These are phyloP conservation scores for Phytopythium chamaehyphon DNA, from an alignment of 352 stramenopile genomes.

Conservation along the genomic window DNA sequence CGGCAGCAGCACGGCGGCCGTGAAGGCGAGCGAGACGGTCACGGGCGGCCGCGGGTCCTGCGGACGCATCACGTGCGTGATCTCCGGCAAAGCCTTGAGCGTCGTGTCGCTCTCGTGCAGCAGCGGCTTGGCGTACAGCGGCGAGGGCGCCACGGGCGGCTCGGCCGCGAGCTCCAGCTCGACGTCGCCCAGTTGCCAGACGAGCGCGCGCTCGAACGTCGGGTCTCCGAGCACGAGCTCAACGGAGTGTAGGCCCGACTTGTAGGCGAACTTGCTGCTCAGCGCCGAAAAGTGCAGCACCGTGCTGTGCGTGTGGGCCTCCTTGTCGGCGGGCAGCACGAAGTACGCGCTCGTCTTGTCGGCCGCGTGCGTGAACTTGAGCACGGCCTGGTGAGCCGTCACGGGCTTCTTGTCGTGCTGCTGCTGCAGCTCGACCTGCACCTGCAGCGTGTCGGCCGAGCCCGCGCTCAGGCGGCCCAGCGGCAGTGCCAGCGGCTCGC, in stretches of 20 bases:
- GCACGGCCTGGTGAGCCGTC: constrained; percentile 70
- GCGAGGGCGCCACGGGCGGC: constrained; percentile 55
- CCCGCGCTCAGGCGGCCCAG: constrained; percentile 53
- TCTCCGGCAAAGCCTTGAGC: constrained; percentile 80
- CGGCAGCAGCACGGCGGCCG: constrained; percentile 50
- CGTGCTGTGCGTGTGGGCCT: constrained; percentile 27
- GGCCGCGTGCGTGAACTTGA: constrained; percentile 59
- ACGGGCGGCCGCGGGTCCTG: constrained; percentile 66
- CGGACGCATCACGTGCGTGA: constrained; percentile 82
- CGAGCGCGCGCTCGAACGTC: constrained; percentile 73
- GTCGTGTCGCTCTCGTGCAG: constrained; percentile 87
- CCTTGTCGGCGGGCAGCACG: constrained; percentile 44
- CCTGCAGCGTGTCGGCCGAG: constrained; percentile 45
- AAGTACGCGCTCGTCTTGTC: constrained; percentile 73
- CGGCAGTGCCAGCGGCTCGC: constrained; percentile 54
- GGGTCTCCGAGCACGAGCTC: constrained; percentile 75
- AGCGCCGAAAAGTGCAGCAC: constrained; percentile 55
- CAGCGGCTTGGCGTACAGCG: constrained; percentile 84
- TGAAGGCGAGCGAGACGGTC: constrained; percentile 66
- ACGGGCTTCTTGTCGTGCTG: constrained; percentile 48
- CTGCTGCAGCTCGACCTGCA: constrained; percentile 60
- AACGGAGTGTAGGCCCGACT: constrained; percentile 60
- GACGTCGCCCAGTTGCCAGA: constrained; percentile 66
- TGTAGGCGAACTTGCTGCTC: constrained; percentile 81
- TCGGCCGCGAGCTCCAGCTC: constrained; percentile 62